Evolutionary conservation across 768 basidiomycete species (phyloP).

Genomic region (Hygrocybe punicea): DNA sequence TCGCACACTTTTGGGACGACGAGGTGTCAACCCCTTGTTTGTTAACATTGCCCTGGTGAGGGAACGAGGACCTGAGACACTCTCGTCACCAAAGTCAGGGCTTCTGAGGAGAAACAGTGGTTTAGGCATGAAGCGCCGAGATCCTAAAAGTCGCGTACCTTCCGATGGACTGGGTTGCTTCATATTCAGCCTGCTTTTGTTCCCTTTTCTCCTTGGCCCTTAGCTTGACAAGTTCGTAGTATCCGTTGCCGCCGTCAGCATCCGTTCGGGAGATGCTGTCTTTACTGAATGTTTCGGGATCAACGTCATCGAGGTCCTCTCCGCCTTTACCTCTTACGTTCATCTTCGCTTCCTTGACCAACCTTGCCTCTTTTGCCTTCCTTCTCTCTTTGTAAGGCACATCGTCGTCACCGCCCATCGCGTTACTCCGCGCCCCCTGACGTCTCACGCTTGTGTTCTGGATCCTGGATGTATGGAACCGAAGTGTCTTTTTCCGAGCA

Average conservation of each 20-base stretch:
- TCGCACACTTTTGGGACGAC: constrained; percentile 81
- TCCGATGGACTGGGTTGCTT: constrained; percentile 53
- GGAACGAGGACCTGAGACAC: constrained; percentile 69
- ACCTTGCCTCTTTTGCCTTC: constrained; percentile 56
- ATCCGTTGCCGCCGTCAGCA: constrained; percentile 58
- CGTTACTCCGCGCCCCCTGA: constrained; percentile 64
- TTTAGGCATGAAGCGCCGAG: neutral
- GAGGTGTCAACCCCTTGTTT: constrained; percentile 93
- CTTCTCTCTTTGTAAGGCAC: constrained; percentile 80
- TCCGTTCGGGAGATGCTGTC: constrained; percentile 35
- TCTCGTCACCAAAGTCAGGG: constrained; percentile 33
- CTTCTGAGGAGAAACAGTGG: constrained; percentile 16
- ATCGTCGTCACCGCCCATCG: constrained; percentile 90
- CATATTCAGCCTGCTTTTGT: constrained; percentile 79
- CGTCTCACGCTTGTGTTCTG: constrained; percentile 75
- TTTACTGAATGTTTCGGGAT: constrained; percentile 39
- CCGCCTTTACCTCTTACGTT: constrained; percentile 52
- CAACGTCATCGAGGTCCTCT: constrained; percentile 62
- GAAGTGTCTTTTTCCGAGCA: constrained; percentile 74
- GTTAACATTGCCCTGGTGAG: constrained; percentile 88
- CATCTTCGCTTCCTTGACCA: constrained; percentile 52
- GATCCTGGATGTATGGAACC: constrained; percentile 92
- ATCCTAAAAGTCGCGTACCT: constrained; percentile 43
- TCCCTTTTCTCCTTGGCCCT: constrained; percentile 67
- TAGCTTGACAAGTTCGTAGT: constrained; percentile 87